Conservation (phyloP, 2,329 filamentous ascomycete species). For the Fusarium cyanostomum region DNA sequence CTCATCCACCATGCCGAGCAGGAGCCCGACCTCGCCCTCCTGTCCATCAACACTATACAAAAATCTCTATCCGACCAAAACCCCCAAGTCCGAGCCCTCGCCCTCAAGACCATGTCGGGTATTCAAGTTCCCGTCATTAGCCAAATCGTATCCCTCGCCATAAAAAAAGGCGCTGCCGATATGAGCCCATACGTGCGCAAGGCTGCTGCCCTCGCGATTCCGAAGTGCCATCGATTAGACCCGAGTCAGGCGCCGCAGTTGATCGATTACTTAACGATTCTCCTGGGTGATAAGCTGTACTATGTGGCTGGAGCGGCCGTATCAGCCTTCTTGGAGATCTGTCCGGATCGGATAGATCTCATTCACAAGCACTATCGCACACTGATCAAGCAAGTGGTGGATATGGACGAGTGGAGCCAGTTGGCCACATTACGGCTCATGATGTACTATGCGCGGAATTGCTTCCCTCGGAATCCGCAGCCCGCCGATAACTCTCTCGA, state of each 20-base stretch:
- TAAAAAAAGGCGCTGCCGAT: conserved; percentile 91
- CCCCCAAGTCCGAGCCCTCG: conserved; percentile 89
- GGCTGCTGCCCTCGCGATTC: conserved; percentile 90
- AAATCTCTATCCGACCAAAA: conserved; percentile 95
- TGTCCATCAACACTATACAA: conserved; percentile 99
- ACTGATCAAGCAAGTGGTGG: conserved; percentile 88
- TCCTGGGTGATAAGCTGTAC: conserved; percentile 92
- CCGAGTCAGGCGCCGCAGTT: conserved; percentile 86
- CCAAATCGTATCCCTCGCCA: conserved; percentile 94
- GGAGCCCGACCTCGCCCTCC: conserved; percentile 91
- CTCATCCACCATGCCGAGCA: conserved; percentile 95
- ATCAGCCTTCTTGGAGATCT: conserved; percentile 87
- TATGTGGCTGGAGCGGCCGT: conserved; percentile 96
- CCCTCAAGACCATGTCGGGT: conserved; percentile 94
- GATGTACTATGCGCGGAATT: conserved; percentile 84
- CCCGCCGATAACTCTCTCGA: conserved; percentile 57
- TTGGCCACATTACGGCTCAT: conserved; percentile 83
- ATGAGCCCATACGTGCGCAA: conserved; percentile 96
- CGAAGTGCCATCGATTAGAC: conserved; percentile 94
- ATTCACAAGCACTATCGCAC: conserved; percentile 90
- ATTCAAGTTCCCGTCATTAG: conserved; percentile 98
- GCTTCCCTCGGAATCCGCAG: conserved; percentile 79
- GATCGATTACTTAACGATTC: conserved; percentile 78
- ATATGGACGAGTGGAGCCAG: conserved; percentile 99
- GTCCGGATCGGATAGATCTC: conserved; percentile 85